Evolutionary conservation across 306 rosid species (phyloP), one percentile per base, ranked within the genome.

Genomic region (Crotalaria pallida): DNA sequence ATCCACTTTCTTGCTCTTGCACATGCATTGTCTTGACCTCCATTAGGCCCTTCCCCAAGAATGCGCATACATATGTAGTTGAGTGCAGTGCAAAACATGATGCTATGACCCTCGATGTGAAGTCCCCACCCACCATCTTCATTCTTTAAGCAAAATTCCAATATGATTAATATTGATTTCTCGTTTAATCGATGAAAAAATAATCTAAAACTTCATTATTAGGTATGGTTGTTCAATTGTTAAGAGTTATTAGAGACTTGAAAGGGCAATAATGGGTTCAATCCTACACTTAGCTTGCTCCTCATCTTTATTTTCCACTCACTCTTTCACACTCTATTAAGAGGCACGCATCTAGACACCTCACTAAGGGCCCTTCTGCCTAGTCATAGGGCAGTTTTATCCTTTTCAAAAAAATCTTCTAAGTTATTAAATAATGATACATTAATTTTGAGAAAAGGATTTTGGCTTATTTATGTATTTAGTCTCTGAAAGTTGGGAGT

Each of bases 41-140:
- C 92, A n/a, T 48, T 2, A 0, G 84, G 79, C 19, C 85, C 88
- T 71, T 81, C 89, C 6, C 96, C 89, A 0, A 89, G 89, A 0
- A 89, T 49, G 12, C 91, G 88, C 85, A 88, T 84, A 5, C 83
- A 61, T 11, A 79, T 51, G 45, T 86, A 88, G 75, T 73, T 88
- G 0, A 85, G 66, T 18, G 63, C 66, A 1, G 94, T 88, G 57
- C 87, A 62, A 6, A 88, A 85, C 94, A 83, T 85, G 59, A 22
- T 59, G 75, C 88, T 88, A 4, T 79, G 85, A 1, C 90, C 85
- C 49, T 81, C 84, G 1, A 88, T 33, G 13, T 88, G 90, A 7
- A 86, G 31, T 19, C 90, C 90, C 90, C 90, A 86, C 0, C 90
- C 86, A 12, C 90, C 90, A 58, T 86, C 88, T 69, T 83, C 70